These are phyloP conservation scores for Escallonia herrerae DNA, from an alignment of 129 eudicot genomes.

Conservation along the genomic window DNA sequence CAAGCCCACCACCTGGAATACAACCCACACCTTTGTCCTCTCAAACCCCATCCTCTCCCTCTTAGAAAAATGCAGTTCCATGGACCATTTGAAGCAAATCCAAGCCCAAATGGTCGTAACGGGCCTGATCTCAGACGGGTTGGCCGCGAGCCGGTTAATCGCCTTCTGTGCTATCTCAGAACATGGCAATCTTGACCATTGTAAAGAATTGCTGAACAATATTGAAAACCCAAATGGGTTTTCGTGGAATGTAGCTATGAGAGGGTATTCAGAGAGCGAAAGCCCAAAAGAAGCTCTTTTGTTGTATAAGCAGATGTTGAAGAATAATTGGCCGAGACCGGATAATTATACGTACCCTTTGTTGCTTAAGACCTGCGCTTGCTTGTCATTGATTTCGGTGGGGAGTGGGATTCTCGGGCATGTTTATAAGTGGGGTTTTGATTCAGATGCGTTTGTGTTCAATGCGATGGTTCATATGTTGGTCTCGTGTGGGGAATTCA, in stretches of 20 bases:
- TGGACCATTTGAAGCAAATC: constrained; percentile 52
- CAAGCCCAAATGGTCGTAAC: constrained; percentile 60
- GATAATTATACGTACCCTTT: constrained; percentile 69
- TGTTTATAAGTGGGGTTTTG: constrained; percentile 43
- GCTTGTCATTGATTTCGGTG: constrained; percentile 19
- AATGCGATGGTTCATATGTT: constrained; percentile 57
- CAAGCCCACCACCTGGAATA: constrained; percentile 55
- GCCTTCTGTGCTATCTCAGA: constrained; percentile 65
- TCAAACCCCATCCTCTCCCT: constrained; percentile 50
- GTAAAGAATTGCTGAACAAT: constrained; percentile 22
- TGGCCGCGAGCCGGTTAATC: constrained; percentile 70
- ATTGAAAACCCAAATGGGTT: constrained; percentile 31
- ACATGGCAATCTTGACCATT: constrained; percentile 31
- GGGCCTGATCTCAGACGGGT: constrained; percentile 42
- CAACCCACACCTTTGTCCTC: constrained; percentile 41
- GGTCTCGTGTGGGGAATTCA: constrained; percentile 49
- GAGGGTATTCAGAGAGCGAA: constrained; percentile 35
- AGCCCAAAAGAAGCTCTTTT: constrained; percentile 31
- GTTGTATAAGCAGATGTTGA: constrained; percentile 53
- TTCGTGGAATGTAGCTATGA: constrained; percentile 61
- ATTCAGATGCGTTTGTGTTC: constrained; percentile 41
- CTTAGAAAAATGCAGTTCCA: constrained; percentile 57
- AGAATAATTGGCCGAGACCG: constrained; percentile 25
- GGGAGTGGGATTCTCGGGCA: constrained; percentile 54
- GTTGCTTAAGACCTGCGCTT: constrained; percentile 53